Base-by-base conservation (phyloP, 2,329 filamentous ascomycete species). In the Gaeumannomyces sp. region DNA sequence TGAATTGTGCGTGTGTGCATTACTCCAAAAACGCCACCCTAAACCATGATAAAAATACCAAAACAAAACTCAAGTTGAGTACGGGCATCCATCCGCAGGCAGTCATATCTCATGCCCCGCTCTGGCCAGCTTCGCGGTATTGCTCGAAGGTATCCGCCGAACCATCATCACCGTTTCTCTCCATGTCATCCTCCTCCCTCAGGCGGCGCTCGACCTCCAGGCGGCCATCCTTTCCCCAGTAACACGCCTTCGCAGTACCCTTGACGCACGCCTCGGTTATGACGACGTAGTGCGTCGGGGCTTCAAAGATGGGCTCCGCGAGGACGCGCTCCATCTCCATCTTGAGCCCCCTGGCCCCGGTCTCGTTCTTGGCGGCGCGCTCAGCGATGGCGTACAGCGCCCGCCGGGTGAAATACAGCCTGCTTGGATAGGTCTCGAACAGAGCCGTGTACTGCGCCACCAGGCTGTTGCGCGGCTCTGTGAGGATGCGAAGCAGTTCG, bases 401-500 rank as follows among this genome's bases (percentile, higher is more conserved):
- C 8, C 87, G 86, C 4, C 86, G 89, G 0, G 94, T 97, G 77
- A 98, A 96, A 69, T 86, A 87, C 3, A 99, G 80, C 61, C 91
- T 89, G 64, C 90, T 92, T 0, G 95, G 89, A 67, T 87, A 89
- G 1, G 86, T 89, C 65, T 90, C 86, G 73, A 98, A 97, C 1
- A 97, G 85, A 3, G 93, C 89, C 25, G 89, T 90, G 76, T 97
- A 98, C 76, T 99, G 95, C 60, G 89, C 87, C 3, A 97, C 83
- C 0, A 99, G 83, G 64, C 89, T 92, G 77, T 97, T 97, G 65
- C 91, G 88, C 1, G 95, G 95, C 74, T 98, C 94, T 0, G 92
- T 97, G 56, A 99, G 83, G 67, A 99, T 95, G 63, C 93, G 88
- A 63, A 94, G 87, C 16, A 99, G 86, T 66, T 89, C 85, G 29